Conservation (phyloP, 768 basidiomycete genomes). For the Amanita pallidorosea region DNA sequence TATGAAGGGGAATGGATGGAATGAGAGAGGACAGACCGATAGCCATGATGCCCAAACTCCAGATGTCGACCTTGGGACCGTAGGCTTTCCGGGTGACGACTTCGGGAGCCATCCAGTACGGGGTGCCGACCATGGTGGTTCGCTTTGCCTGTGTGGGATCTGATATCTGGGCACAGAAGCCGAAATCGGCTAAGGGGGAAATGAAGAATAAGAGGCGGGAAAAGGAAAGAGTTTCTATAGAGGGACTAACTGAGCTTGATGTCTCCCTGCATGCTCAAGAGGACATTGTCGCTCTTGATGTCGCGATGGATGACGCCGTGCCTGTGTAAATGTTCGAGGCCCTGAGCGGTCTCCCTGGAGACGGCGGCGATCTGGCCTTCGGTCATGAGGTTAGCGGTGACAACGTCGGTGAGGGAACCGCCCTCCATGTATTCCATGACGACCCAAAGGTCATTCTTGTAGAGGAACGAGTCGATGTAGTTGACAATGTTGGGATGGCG, state of each 20-base stretch:
- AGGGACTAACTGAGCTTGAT: slow-evolving; percentile 93
- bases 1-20: too few species aligned
- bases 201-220: background rate
- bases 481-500: slow-evolving; percentile 99
- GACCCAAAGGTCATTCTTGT: slow-evolving; percentile 98
- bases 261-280: slow-evolving; percentile 86
- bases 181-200: slow-evolving; percentile 72
- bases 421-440: slow-evolving; percentile 99
- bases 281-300: slow-evolving; percentile 97
- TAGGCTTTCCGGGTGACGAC: slow-evolving; percentile 97
- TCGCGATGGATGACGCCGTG: slow-evolving; percentile 98
- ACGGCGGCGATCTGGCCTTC: slow-evolving; percentile 99
- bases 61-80: slow-evolving; percentile 97
- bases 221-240: background rate
- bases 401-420: slow-evolving; percentile 88
- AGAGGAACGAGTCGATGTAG: slow-evolving; percentile 96
- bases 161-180: slow-evolving; percentile 96
- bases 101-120: slow-evolving; percentile 99
- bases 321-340: slow-evolving; percentile 87
- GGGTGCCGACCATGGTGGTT: slow-evolving; percentile 97
- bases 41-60: slow-evolving; percentile 95
- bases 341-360: slow-evolving; percentile 84
- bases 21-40: slow-evolving; percentile 43
- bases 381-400: slow-evolving; percentile 92
- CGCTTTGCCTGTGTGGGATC: slow-evolving; percentile 84